Evolutionary conservation across 2,329 filamentous ascomycete genomes (phyloP).

Genomic region (Graphiopsis chlorocephala): DNA sequence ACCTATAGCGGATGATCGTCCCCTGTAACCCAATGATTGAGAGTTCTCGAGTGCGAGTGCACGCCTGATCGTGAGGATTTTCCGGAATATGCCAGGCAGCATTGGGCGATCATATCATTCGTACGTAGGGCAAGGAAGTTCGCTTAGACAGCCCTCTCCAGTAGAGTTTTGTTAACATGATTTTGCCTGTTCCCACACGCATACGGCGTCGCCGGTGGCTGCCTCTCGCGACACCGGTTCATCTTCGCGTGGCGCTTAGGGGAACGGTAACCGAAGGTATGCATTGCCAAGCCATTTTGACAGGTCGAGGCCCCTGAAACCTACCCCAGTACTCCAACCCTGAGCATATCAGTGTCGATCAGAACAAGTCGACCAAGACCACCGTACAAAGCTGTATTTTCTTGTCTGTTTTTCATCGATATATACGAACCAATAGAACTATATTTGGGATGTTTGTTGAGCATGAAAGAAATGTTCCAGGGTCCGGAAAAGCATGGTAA

Average conservation of each 20-base stretch:
- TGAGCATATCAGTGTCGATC: neutral
- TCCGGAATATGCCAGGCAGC: neutral
- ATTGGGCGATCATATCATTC: neutral
- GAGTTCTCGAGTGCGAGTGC: neutral
- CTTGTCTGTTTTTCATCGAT: neutral
- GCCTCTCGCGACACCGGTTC: neutral
- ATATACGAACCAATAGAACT: neutral
- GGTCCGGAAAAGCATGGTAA: neutral
- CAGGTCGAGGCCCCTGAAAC: neutral
- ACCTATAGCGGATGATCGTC: neutral
- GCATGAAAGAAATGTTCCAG: neutral
- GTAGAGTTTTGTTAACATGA: neutral
- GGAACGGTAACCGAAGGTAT: neutral
- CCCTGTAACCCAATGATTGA: neutral
- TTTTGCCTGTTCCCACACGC: neutral
- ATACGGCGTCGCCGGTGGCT: constrained; percentile 2
- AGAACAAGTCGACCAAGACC: neutral
- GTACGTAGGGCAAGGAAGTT: neutral
- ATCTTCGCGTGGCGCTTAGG: constrained; percentile 4
- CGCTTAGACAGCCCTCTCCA: neutral
- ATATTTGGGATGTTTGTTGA: neutral
- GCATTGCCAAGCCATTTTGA: neutral
- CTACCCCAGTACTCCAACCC: neutral
- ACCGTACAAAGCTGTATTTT: neutral
- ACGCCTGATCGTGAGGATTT: neutral